A percentile compares a stretch with the other conserved stretches of the same genome.
phyloP scores from a whole-genome alignment of 1,139 yeast genomes.

The Saccharomycopsis crataegensis region DNA sequence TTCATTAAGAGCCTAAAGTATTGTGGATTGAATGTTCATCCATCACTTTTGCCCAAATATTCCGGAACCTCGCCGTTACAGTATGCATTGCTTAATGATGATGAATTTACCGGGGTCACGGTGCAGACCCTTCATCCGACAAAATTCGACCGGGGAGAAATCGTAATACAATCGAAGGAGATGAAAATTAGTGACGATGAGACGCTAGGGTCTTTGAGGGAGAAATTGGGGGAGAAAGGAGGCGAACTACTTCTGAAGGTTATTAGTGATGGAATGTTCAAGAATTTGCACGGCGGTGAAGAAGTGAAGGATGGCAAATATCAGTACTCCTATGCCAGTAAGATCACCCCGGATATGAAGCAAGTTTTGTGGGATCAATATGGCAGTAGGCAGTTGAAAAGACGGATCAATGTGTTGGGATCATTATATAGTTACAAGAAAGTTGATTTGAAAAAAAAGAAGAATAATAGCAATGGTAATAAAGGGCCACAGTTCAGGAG shows the following conservation, averaged over 20 bases:
- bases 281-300: background rate
- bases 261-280: constrained; percentile 33
- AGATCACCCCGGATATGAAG: constrained; percentile 36
- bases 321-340: constrained; percentile 49
- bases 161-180: constrained; percentile 51
- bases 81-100: constrained; percentile 61
- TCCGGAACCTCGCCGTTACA: constrained; percentile 93
- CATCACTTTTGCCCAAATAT: constrained; percentile 75
- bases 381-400: constrained; percentile 35
- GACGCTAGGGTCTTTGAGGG: constrained; percentile 36
- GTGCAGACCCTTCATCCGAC: constrained; percentile 87
- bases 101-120: constrained; percentile 68
- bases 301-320: constrained; percentile 22
- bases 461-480: constrained; percentile 23
- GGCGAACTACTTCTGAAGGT: constrained; percentile 47
- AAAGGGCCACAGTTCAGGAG: constrained; percentile 30
- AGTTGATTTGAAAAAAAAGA: constrained; percentile 29
- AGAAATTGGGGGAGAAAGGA: constrained; percentile 50
- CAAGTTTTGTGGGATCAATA: constrained; percentile 40
- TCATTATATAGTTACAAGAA: constrained; percentile 45
- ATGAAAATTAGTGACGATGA: constrained; percentile 36
- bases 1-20: constrained; percentile 42
- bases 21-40: constrained; percentile 89
- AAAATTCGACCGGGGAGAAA: constrained; percentile 72
- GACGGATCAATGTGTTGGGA: constrained; percentile 51